These are phyloP conservation scores for Sporothrix phasma DNA, from an alignment of 2,329 filamentous ascomycete genomes.

Conservation along the genomic window DNA sequence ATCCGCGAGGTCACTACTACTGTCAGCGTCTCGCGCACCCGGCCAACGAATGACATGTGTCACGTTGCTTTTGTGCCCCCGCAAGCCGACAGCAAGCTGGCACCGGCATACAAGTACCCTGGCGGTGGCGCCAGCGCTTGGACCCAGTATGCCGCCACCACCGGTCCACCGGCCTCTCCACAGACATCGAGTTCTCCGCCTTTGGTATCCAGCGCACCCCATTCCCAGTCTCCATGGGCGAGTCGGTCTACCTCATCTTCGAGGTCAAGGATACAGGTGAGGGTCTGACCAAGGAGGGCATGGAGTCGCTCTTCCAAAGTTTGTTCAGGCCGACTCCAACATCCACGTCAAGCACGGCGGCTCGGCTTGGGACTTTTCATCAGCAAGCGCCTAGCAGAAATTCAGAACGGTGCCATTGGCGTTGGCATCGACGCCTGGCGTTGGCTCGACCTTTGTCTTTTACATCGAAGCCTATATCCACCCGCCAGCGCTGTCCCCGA, in stretches of 20 bases:
- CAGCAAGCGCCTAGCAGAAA: conserved; percentile 65
- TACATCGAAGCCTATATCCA: conserved; percentile 53
- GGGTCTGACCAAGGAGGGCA: conserved; percentile 60
- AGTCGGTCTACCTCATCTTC: conserved; percentile 57
- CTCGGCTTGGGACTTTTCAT: conserved; percentile 73
- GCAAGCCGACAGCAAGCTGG: conserved; percentile 18
- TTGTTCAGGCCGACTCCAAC: conserved; percentile 65
- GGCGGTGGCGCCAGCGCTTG: background rate
- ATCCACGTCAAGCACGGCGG: conserved; percentile 74
- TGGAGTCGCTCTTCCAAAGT: conserved; percentile 66
- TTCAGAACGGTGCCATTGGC: conserved; percentile 72
- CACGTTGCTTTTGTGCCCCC: conserved; percentile 54
- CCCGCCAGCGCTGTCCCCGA: conserved; percentile 31
- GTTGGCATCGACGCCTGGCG: conserved; percentile 57
- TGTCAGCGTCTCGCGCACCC: conserved; percentile 34
- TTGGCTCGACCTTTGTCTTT: conserved; percentile 67
- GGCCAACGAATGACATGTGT: conserved; percentile 32
- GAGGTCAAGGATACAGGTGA: conserved; percentile 70
- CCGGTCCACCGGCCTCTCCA: background rate
- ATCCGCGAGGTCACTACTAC: conserved; percentile 44
- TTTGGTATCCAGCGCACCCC: background rate
- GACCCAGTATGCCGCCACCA: background rate
- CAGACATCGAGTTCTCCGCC: background rate
- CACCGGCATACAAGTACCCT: background rate
- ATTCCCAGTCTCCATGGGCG: conserved; percentile 20